Conservation (phyloP, 2,329 filamentous ascomycete genomes). For the Didymella exigua region DNA sequence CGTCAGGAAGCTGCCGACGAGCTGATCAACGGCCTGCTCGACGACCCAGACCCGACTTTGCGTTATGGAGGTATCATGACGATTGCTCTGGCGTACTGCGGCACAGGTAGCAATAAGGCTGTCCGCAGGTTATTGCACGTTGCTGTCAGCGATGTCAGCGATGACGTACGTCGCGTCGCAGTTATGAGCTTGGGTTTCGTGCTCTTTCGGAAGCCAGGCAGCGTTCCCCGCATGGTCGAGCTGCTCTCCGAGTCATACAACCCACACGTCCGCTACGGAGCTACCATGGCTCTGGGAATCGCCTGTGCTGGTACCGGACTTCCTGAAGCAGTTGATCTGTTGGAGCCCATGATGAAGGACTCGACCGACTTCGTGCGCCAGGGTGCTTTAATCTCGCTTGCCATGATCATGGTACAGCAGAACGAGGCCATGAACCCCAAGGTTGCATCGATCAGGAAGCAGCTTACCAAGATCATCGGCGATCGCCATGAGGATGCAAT, state of each 20-base stretch:
- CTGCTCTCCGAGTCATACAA: slow-evolving; percentile 98
- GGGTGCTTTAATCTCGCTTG: slow-evolving; percentile 88
- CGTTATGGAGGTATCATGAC: slow-evolving; percentile 98
- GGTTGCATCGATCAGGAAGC: slow-evolving; percentile 87
- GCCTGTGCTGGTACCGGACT: slow-evolving; percentile 95
- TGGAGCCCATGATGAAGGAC: slow-evolving; percentile 99
- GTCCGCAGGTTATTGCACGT: slow-evolving; percentile 94
- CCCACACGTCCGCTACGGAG: slow-evolving; percentile 95
- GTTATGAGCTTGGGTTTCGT: slow-evolving; percentile 99
- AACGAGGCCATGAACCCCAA: slow-evolving; percentile 99
- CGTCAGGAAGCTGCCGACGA: slow-evolving; percentile 94
- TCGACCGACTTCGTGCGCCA: slow-evolving; percentile 98
- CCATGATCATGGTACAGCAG: slow-evolving; percentile 99
- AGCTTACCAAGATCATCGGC: slow-evolving; percentile 88
- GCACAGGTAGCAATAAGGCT: slow-evolving; percentile 97
- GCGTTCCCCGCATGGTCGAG: slow-evolving; percentile 98
- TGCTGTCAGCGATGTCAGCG: slow-evolving; percentile 96
- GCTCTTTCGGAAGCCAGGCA: slow-evolving; percentile 95
- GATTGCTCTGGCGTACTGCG: slow-evolving; percentile 96
- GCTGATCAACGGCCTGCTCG: slow-evolving; percentile 89
- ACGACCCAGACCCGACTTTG: slow-evolving; percentile 90
- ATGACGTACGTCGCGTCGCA: slow-evolving; percentile 92
- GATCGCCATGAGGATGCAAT: slow-evolving; percentile 98
- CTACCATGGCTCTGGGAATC: slow-evolving; percentile 97
- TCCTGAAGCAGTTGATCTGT: slow-evolving; percentile 92